Conservation (phyloP, 805 yeast genomes). For the Candida dendrica region DNA sequence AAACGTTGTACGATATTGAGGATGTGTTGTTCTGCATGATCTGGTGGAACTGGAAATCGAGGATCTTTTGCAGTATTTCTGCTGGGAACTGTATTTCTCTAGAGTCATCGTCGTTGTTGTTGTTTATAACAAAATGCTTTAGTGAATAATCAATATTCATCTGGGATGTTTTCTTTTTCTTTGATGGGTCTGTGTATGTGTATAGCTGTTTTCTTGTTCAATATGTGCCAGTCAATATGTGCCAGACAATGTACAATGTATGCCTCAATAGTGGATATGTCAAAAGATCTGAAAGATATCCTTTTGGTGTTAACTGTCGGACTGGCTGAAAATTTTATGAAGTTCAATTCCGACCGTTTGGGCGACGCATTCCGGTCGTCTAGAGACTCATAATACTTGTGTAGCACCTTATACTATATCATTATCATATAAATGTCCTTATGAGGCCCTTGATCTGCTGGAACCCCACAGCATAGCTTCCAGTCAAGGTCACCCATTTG, state of each 20-base stretch:
- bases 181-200: too few species aligned
- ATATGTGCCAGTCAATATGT: too few species aligned
- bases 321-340: too few species aligned
- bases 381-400: too few species aligned
- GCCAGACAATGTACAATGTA: too few species aligned
- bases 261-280: too few species aligned
- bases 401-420: too few species aligned
- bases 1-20: constrained; percentile 43
- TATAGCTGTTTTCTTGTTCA: too few species aligned
- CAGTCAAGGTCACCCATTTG: neutral
- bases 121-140: neutral
- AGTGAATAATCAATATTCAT: constrained; percentile 5
- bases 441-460: neutral
- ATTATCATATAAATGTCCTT: neutral
- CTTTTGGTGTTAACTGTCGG: too few species aligned
- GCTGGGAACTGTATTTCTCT: constrained; percentile 34
- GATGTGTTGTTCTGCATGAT: constrained; percentile 41
- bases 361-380: too few species aligned
- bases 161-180: neutral
- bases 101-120: neutral
- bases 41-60: constrained; percentile 48
- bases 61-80: constrained; percentile 46
- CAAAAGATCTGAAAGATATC: too few species aligned
- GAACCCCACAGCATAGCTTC: neutral
- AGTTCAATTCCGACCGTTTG: too few species aligned